These are phyloP conservation scores for Kazachstania psychrophila DNA, from an alignment of 805 yeast species.

Conservation along the genomic window DNA sequence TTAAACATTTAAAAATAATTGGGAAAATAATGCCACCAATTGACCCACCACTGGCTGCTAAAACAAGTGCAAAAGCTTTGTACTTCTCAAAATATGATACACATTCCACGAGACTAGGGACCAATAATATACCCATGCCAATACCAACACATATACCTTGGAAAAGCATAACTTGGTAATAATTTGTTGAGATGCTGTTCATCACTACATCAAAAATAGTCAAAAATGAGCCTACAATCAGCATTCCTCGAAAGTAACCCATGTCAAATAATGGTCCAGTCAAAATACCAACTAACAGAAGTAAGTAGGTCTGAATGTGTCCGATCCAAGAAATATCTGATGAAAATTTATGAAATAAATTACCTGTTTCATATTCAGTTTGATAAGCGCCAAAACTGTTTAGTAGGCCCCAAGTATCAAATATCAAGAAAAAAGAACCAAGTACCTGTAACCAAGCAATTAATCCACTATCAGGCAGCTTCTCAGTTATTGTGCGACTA, in stretches of 20 bases:
- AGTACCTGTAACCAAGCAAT: neutral
- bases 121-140: slow-evolving; percentile 1
- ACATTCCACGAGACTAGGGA: neutral
- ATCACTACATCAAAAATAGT: neutral
- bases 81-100: neutral
- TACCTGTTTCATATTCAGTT: slow-evolving; percentile 1
- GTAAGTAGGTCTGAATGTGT: neutral
- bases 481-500: too few relatives aligned
- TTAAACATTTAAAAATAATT: neutral
- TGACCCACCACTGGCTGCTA: slow-evolving; percentile 1
- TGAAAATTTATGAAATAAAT: neutral
- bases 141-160: neutral
- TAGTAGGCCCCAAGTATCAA: neutral
- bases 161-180: slow-evolving; percentile 1
- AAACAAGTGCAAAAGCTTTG: neutral
- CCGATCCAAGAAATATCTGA: slow-evolving; percentile 1
- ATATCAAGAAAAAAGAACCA: neutral
- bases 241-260: neutral
- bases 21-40: slow-evolving; percentile 1
- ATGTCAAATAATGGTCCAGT: neutral
- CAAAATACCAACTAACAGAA: neutral
- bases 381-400: slow-evolving; percentile 1
- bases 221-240: neutral
- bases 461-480: neutral
- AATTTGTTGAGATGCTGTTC: neutral